These are phyloP conservation scores for Trametes meyenii DNA, from an alignment of 768 basidiomycete species.

Conservation along the genomic window DNA sequence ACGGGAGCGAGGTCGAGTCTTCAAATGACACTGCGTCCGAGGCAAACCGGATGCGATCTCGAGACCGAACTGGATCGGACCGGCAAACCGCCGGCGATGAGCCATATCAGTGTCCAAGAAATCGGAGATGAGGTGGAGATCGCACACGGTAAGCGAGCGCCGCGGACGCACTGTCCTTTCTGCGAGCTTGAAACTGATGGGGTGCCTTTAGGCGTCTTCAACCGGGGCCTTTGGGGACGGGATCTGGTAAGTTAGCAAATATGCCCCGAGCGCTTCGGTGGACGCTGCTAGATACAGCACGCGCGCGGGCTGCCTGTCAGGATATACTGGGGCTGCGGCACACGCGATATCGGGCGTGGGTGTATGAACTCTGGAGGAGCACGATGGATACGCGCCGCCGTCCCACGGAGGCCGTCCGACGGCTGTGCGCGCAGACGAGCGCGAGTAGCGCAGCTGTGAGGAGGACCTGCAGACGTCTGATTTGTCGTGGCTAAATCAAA, in stretches of 20 bases:
- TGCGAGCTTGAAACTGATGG: constrained; percentile 26
- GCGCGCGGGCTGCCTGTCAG: too few relatives aligned
- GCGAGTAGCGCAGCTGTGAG: neutral
- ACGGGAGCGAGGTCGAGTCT: too few relatives aligned
- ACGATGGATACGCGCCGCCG: neutral
- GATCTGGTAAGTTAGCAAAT: neutral
- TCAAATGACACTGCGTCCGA: too few relatives aligned
- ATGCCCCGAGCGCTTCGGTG: neutral
- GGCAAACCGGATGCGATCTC: neutral
- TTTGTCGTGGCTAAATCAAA: constrained; percentile 14
- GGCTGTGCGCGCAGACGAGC: too few relatives aligned
- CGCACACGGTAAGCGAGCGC: constrained; percentile 7
- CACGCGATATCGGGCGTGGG: too few relatives aligned
- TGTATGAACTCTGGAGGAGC: too few relatives aligned
- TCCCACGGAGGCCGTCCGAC: constrained; percentile 5
- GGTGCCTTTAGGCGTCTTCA: constrained; percentile 8
- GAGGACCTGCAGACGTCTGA: constrained; percentile 1
- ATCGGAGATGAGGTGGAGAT: constrained; percentile 19
- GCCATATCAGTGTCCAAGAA: neutral
- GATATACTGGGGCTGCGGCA: too few relatives aligned
- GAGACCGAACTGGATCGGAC: constrained; percentile 7
- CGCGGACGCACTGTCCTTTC: neutral
- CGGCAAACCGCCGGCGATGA: constrained; percentile 1
- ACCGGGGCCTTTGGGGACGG: neutral
- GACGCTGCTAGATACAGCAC: neutral